These are phyloP conservation scores for Dactylella cylindrospora DNA, from an alignment of 2,329 filamentous ascomycete species.

Conservation along the genomic window DNA sequence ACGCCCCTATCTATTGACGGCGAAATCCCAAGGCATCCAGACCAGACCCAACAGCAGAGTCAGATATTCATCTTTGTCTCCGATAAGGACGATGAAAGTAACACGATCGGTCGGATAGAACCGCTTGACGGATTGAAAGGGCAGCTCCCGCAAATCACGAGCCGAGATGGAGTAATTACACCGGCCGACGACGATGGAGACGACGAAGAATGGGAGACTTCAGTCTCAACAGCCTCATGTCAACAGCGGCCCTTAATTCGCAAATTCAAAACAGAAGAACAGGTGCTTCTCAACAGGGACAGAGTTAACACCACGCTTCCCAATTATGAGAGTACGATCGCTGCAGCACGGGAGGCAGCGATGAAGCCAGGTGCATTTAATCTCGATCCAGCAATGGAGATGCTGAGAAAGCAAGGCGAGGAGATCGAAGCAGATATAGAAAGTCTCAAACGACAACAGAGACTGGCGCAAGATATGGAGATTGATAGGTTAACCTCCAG, in stretches of 20 bases:
- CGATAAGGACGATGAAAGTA: too few species aligned
- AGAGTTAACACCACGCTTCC: not conserved
- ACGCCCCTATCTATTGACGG: too few species aligned
- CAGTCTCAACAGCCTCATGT: not conserved
- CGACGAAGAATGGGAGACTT: conserved; percentile 15
- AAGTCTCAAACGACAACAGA: conserved; percentile 18
- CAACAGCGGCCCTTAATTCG: not conserved
- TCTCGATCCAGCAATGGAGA: conserved; percentile 22
- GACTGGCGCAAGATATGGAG: conserved; percentile 12
- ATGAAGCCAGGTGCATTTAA: too few species aligned
- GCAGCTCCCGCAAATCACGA: too few species aligned
- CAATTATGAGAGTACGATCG: not conserved
- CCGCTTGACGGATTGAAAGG: too few species aligned
- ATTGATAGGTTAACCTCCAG: conserved; percentile 7
- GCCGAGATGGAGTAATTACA: too few species aligned
- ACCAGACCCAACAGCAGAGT: too few species aligned
- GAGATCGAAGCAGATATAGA: conserved; percentile 1
- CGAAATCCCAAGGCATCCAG: too few species aligned
- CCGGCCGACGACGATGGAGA: too few species aligned
- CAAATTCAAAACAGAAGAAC: not conserved
- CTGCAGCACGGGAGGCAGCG: too few species aligned
- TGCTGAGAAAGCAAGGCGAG: conserved; percentile 1
- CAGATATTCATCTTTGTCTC: too few species aligned
- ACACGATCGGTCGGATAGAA: too few species aligned
- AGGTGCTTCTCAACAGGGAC: not conserved